Conservation (phyloP, 169 alveolate species). For the Eimeria acervulina region DNA sequence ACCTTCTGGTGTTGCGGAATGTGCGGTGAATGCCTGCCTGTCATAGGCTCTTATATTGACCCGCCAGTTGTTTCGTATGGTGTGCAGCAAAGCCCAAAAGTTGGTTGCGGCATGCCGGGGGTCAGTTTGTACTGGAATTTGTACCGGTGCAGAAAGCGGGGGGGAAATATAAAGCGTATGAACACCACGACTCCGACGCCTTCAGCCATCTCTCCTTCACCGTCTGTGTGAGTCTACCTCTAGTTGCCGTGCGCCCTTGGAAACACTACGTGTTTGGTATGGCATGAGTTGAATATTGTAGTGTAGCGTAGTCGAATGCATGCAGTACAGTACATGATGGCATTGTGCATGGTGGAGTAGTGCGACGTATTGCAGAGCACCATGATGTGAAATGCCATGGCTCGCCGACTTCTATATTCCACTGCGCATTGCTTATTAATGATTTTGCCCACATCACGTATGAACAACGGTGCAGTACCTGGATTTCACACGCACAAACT, state of each 20-base stretch:
- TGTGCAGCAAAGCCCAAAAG: constrained; percentile 36
- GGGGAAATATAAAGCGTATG: constrained; percentile 37
- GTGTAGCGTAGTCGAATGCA: not conserved
- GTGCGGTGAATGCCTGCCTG: not conserved
- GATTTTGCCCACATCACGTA: not conserved
- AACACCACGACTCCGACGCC: constrained; percentile 48
- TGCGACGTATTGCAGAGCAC: not conserved
- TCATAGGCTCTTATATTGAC: not conserved
- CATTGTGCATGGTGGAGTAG: not conserved
- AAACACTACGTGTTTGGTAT: not conserved
- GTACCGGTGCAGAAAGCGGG: constrained; percentile 57
- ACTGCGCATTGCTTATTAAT: not conserved
- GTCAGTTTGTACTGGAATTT: constrained; percentile 58
- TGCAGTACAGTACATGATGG: not conserved
- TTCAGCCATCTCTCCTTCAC: constrained; percentile 68
- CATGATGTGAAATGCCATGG: not conserved
- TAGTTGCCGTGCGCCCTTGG: not conserved
- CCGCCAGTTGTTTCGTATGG: not conserved
- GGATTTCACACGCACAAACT: not conserved
- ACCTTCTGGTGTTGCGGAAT: not conserved
- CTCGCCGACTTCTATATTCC: not conserved
- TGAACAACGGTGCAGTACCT: not conserved
- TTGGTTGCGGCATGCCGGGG: constrained; percentile 42
- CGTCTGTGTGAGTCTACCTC: constrained; percentile 43
- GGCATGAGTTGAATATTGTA: not conserved